These are phyloP conservation scores for Metrosideros polymorpha DNA, from an alignment of 441 rosid species.

Conservation along the genomic window DNA sequence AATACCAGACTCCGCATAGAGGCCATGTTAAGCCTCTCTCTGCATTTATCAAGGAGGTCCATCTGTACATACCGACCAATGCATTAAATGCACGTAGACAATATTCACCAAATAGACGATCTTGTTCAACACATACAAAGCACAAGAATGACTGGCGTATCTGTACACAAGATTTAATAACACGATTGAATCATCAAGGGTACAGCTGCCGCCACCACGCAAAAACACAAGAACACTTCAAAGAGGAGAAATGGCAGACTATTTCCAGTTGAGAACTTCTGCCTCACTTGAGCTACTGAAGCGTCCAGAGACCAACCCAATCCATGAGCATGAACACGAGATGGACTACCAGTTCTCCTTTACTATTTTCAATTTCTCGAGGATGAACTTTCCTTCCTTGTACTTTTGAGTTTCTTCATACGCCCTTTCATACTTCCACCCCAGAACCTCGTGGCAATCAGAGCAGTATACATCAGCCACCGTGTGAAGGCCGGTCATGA, in stretches of 20 bases:
- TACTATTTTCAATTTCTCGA: constrained; percentile 54
- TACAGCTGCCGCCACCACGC: not conserved
- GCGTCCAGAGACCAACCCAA: not conserved
- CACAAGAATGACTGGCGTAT: not conserved
- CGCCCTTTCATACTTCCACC: constrained; percentile 71
- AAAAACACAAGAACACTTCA: not conserved
- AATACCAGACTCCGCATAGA: not conserved
- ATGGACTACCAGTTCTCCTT: constrained; percentile 40
- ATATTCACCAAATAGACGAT: not conserved
- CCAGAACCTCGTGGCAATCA: constrained; percentile 48
- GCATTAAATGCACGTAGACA: not conserved
- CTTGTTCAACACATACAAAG: not conserved
- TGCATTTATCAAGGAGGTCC: not conserved
- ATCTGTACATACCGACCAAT: not conserved
- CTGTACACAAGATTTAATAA: not conserved
- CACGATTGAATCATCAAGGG: not conserved
- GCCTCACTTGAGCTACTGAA: not conserved
- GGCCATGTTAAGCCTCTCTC: not conserved
- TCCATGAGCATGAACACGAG: not conserved
- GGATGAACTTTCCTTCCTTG: constrained; percentile 66
- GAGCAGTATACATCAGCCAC: constrained; percentile 53
- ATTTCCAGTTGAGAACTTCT: not conserved
- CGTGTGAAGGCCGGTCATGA: constrained; percentile 60
- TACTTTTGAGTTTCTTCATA: constrained; percentile 57
- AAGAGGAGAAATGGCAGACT: not conserved